These are phyloP conservation scores for Cyberlindnera amylophila DNA, from an alignment of 805 yeast species.

Conservation along the genomic window DNA sequence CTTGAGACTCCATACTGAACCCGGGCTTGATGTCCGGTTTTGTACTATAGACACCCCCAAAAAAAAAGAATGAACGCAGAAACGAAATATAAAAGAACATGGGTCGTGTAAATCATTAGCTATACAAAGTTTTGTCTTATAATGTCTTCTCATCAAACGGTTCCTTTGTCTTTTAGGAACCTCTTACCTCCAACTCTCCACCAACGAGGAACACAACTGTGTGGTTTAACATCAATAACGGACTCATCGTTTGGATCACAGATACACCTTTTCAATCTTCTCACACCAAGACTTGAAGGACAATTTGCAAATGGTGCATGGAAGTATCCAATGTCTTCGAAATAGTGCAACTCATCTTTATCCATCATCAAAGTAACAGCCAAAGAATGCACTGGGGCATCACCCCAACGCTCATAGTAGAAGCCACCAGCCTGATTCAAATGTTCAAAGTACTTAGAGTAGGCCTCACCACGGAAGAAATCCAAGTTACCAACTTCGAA, in stretches of 20 bases:
- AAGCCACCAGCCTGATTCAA: conserved; percentile 72
- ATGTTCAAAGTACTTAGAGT: conserved; percentile 55
- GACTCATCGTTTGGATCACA: conserved; percentile 48
- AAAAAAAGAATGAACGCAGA: neutral
- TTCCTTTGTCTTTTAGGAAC: conserved; percentile 42
- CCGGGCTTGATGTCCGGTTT: too few relatives aligned
- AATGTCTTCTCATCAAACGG: neutral
- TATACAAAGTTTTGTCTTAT: neutral
- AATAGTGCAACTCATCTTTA: conserved; percentile 62
- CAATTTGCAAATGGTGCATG: conserved; percentile 69
- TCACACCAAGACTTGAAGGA: conserved; percentile 48
- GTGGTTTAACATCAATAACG: conserved; percentile 39
- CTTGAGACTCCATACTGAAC: conserved; percentile 42
- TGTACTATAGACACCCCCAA: conserved; percentile 4
- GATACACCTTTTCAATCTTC: conserved; percentile 55
- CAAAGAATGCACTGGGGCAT: conserved; percentile 84
- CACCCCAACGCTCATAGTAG: conserved; percentile 92
- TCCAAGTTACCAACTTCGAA: conserved; percentile 73
- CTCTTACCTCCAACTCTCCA: conserved; percentile 70
- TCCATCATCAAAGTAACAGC: conserved; percentile 60
- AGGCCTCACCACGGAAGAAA: conserved; percentile 65
- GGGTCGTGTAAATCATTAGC: conserved; percentile 2
- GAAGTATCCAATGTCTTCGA: conserved; percentile 76
- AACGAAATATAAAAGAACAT: neutral
- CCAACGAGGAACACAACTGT: conserved; percentile 71